Evolutionary conservation across 2,329 filamentous ascomycete genomes (phyloP), one percentile per base, ranked within the genome.

Genomic region (Penicillium occitanis): DNA sequence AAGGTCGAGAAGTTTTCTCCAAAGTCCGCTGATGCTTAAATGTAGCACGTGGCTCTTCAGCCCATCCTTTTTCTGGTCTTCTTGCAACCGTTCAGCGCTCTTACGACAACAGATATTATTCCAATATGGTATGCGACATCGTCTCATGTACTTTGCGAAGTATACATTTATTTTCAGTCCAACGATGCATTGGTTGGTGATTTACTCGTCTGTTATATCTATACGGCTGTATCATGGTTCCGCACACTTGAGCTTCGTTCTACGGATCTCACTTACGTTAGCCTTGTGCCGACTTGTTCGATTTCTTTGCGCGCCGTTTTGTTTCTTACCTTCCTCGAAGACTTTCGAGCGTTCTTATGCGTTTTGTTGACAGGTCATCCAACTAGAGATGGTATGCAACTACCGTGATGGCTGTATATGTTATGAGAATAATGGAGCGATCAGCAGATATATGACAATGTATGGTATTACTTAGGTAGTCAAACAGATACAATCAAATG

Each of bases 1-100:
- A 76, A 78, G 67, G 73, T 80, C 48, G 65, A 73, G 42, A 68
- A 77, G 53, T 74, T 74, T 19, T 77, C 77, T 48, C 74, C 77
- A 59, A 75, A 73, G 25, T 78, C 77, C 37, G 65, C 65, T 35
- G 60, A 61, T 30, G 55, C 55, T 55, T 66, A 55, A 10, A 17
- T 46, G 51, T 33, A n/a, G 40, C 40, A 60, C 13, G 22, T 19
- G 17, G 35, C 6, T 25, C 35, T 40, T 19, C 28, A 53, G 14
- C 6, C 19, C 19, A 6, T 28, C 37, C 25, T 30, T 37, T 53
- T 11, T 53, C 30, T 55, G 19, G 13, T n/a, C 22, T 30, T 30
- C 57, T 28, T 59, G 57, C 57, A 30, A 40, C 35, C 13, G 7
- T 46, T n/a, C 17, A 37, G 19, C n/a, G 14, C 40, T 28, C 25